Conservation (phyloP, 2,329 filamentous ascomycete genomes). For the Domatiomyces catenatus region DNA sequence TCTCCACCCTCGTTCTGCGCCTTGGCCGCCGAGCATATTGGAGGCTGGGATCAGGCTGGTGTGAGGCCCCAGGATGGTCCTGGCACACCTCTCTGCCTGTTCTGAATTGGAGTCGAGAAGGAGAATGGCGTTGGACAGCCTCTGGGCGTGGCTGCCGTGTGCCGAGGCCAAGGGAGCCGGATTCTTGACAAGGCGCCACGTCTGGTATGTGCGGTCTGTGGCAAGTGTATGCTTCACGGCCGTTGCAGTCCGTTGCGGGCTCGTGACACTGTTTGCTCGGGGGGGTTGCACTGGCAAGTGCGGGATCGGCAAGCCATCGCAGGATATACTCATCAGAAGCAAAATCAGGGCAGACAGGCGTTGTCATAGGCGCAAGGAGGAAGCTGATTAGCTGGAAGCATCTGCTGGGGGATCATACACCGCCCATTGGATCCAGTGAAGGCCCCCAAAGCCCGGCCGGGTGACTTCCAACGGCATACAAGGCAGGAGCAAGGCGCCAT, state of each 20-base stretch:
- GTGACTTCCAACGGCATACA: background rate
- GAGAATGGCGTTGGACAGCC: background rate
- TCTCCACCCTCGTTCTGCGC: slow-evolving; percentile 13
- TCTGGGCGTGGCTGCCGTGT: background rate
- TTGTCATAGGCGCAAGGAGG: background rate
- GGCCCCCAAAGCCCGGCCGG: background rate
- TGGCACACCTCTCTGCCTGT: background rate
- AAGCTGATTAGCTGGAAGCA: background rate
- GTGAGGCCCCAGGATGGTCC: background rate
- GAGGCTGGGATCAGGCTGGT: slow-evolving; percentile 2
- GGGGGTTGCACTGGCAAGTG: background rate
- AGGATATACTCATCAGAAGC: background rate
- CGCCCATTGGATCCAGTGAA: background rate
- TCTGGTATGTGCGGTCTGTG: background rate
- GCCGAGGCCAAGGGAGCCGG: background rate
- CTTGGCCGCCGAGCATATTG: slow-evolving; percentile 14
- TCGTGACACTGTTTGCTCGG: background rate
- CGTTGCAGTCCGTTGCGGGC: background rate
- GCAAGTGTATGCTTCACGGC: background rate
- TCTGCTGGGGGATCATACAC: background rate
- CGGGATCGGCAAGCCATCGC: background rate
- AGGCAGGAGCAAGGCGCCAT: background rate
- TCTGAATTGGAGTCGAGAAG: background rate
- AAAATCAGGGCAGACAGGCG: background rate
- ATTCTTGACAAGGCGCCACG: background rate